phyloP scores from a whole-genome alignment of 768 basidiomycete genomes.

The Hypholoma fasciculare region DNA sequence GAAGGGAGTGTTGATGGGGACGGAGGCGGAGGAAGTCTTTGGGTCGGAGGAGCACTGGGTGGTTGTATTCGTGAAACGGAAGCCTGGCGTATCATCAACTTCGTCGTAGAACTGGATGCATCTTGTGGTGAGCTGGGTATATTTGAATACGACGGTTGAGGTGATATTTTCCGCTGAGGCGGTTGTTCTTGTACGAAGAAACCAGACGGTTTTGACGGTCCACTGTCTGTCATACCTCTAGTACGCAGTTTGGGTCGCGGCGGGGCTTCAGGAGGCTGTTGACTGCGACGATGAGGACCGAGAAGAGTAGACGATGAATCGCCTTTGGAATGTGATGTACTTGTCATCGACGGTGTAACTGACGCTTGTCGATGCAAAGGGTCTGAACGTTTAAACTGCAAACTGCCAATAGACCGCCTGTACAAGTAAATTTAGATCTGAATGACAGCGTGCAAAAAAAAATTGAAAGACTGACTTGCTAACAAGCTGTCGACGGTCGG shows the following conservation, averaged over 20 bases:
- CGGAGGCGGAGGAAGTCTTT: constrained; percentile 48
- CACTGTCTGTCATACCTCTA: constrained; percentile 50
- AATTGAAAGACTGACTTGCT: constrained; percentile 19
- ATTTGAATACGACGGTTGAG: constrained; percentile 15
- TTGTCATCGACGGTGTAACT: constrained; percentile 9
- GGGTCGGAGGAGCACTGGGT: constrained; percentile 49
- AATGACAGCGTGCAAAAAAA: background rate
- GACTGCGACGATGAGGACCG: constrained; percentile 23
- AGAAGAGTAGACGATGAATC: constrained; percentile 32
- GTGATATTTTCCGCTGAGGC: constrained; percentile 12
- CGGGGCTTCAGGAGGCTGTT: constrained; percentile 27
- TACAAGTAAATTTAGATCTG: background rate
- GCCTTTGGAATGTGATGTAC: constrained; percentile 16
- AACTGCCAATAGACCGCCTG: constrained; percentile 30
- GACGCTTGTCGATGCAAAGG: constrained; percentile 19
- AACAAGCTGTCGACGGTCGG: constrained; percentile 17
- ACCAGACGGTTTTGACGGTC: constrained; percentile 27
- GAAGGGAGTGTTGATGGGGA: background rate
- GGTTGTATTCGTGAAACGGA: constrained; percentile 42
- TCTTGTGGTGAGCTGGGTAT: constrained; percentile 12
- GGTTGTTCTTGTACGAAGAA: constrained; percentile 28
- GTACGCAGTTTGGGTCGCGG: constrained; percentile 43
- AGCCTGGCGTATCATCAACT: constrained; percentile 40
- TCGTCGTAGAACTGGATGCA: constrained; percentile 23
- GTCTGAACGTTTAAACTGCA: constrained; percentile 21